phyloP scores from a whole-genome alignment of 352 stramenopile species.

The Phytophthora pinifolia region DNA sequence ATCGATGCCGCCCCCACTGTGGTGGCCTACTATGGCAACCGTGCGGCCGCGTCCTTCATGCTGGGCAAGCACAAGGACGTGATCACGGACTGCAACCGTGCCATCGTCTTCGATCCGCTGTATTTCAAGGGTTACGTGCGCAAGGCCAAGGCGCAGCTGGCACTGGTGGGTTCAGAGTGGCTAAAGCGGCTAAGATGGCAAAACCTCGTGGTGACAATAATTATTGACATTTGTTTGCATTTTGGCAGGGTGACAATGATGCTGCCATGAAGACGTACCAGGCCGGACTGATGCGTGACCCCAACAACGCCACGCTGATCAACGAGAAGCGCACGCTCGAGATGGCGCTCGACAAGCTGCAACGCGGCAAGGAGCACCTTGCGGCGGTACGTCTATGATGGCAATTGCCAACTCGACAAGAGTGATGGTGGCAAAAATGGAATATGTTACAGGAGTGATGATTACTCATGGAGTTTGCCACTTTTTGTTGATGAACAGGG shows the following conservation, averaged over 20 bases:
- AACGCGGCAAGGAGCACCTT: conserved; percentile 70
- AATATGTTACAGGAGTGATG: too few species aligned
- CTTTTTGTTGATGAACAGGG: conserved; percentile 30
- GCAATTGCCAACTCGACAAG: too few species aligned
- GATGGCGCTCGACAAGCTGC: conserved; percentile 79
- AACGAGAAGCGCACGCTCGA: conserved; percentile 78
- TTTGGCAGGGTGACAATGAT: conserved; percentile 60
- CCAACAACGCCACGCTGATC: conserved; percentile 76
- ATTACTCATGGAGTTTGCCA: neutral
- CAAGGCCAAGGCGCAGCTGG: conserved; percentile 87
- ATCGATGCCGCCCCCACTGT: conserved; percentile 86
- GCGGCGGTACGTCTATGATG: conserved; percentile 41
- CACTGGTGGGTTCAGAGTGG: conserved; percentile 43
- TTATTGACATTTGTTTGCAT: conserved; percentile 1
- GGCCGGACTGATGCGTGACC: conserved; percentile 66
- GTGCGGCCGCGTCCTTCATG: conserved; percentile 91
- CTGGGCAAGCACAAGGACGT: conserved; percentile 88
- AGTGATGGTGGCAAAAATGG: too few species aligned
- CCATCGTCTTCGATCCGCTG: conserved; percentile 87
- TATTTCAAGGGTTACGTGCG: conserved; percentile 92
- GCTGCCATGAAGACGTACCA: conserved; percentile 78
- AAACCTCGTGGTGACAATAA: neutral
- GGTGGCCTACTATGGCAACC: conserved; percentile 90
- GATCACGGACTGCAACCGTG: conserved; percentile 89
- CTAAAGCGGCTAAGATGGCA: too few species aligned